Evolutionary conservation across 257 asterid species (phyloP).

Genomic region (Capsicum rhomboideum): DNA sequence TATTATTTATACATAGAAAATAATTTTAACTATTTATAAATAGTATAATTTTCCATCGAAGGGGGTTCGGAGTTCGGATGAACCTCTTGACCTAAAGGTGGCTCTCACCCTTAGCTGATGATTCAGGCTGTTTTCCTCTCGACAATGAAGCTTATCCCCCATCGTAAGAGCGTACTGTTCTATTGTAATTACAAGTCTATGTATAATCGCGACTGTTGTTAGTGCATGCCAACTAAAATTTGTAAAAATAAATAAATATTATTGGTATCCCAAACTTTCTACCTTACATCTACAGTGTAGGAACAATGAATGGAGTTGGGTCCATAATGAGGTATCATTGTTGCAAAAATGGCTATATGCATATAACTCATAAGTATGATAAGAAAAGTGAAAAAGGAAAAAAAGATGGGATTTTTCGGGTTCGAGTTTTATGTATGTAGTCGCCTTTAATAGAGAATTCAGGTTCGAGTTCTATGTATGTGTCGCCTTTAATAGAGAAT

Average conservation of each 20-base stretch:
- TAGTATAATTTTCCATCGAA: no score
- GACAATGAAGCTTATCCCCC: no score
- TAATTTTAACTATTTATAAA: no score
- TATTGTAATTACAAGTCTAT: not conserved
- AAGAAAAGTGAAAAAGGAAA: not conserved
- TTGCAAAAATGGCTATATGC: not conserved
- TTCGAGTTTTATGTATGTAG: not conserved
- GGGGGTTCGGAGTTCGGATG: no score
- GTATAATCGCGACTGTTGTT: not conserved
- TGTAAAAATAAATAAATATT: not conserved
- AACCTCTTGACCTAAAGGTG: no score
- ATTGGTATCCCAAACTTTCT: not conserved
- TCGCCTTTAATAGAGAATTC: not conserved
- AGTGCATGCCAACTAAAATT: not conserved
- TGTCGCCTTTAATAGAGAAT: no score
- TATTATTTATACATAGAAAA: no score
- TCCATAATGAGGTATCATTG: not conserved
- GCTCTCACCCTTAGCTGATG: no score
- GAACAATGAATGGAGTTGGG: not conserved
- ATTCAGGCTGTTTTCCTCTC: no score
- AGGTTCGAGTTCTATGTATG: no score
- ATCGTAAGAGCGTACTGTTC: fast-evolving
- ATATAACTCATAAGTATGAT: not conserved
- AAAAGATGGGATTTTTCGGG: not conserved
- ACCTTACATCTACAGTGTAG: not conserved